A percentile compares a stretch with the other conserved stretches of the same genome.
phyloP scores from a whole-genome alignment of 1,284 basidiomycete species.

The Golubevia pallescens region DNA sequence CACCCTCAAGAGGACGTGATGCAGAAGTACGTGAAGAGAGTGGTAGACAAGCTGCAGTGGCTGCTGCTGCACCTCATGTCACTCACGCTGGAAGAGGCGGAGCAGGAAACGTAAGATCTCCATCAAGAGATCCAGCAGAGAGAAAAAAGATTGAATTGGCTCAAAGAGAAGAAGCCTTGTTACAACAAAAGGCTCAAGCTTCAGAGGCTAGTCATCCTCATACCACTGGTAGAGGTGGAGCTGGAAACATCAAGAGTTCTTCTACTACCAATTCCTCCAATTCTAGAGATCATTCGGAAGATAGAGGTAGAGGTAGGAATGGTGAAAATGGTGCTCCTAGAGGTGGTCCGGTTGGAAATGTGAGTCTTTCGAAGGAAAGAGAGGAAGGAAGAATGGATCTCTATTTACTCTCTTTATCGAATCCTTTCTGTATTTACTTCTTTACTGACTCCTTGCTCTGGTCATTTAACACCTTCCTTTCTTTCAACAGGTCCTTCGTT shows the following conservation, averaged over 20 bases:
- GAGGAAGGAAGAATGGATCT: background rate
- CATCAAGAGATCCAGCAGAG: conserved; percentile 70
- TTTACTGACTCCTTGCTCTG: background rate
- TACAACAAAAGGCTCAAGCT: conserved; percentile 66
- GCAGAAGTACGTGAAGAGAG: background rate
- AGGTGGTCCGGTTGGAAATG: conserved; percentile 23
- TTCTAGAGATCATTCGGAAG: conserved; percentile 9
- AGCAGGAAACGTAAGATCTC: conserved; percentile 77
- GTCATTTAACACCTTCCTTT: conserved; percentile 2
- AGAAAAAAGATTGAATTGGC: conserved; percentile 36
- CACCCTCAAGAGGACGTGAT: background rate
- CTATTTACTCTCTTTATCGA: no score
- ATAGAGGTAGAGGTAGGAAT: conserved; percentile 29
- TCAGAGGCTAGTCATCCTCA: conserved; percentile 67
- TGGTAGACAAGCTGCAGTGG: background rate
- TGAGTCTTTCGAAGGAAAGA: conserved; percentile 13
- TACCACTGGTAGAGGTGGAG: conserved; percentile 75
- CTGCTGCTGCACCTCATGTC: conserved; percentile 60
- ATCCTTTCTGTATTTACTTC: background rate
- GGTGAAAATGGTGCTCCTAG: conserved; percentile 17
- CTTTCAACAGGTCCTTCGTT: conserved; percentile 23
- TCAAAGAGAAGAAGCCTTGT: conserved; percentile 33
- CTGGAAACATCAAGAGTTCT: conserved; percentile 69
- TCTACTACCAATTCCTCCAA: background rate
- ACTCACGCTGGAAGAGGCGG: conserved; percentile 77